Percentiles rank a stretch among this genome's conserved stretches.
Evolutionary conservation across 495 filamentous ascomycete species (phyloP).

Genomic region (Aspergillus taichungensis): DNA sequence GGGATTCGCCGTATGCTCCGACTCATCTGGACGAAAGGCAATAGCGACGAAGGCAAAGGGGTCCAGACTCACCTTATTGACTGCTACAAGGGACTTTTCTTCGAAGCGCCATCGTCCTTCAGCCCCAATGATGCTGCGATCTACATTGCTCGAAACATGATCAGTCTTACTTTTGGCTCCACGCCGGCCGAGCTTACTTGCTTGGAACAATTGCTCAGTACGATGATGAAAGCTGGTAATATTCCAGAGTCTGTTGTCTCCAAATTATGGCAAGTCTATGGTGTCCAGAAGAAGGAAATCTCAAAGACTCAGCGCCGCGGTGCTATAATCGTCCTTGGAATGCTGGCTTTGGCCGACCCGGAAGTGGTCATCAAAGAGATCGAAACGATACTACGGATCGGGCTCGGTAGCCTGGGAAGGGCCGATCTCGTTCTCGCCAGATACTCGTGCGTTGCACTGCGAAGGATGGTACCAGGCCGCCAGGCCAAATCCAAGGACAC

Average conservation of each 20-base stretch:
- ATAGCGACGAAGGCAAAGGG: constrained; percentile 97
- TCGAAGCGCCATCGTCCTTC: constrained; percentile 84
- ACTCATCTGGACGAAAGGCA: constrained; percentile 98
- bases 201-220: constrained; percentile 85
- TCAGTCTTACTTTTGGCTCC: constrained; percentile 90
- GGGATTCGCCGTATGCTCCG: constrained; percentile 92
- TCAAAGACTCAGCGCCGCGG: constrained; percentile 86
- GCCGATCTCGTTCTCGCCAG: constrained; percentile 81
- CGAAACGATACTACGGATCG: constrained; percentile 85
- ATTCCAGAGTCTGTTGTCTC: constrained; percentile 78
- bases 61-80: constrained; percentile 96
- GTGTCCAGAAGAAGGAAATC: constrained; percentile 86
- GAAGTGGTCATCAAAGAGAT: constrained; percentile 90
- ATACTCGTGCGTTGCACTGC: constrained; percentile 87
- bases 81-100: constrained; percentile 92
- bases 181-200: constrained; percentile 92
- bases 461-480: constrained; percentile 78
- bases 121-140: constrained; percentile 85
- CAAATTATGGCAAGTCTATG: constrained; percentile 97
- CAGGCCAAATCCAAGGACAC: constrained; percentile 62
- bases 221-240: constrained; percentile 92
- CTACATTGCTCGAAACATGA: constrained; percentile 97
- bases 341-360: constrained; percentile 88
- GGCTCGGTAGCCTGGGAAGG: constrained; percentile 71
- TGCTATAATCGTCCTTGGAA: constrained; percentile 91